Evolutionary conservation across 1,284 basidiomycete species (phyloP).

Genomic region (Stygiomarasmius scandens): DNA sequence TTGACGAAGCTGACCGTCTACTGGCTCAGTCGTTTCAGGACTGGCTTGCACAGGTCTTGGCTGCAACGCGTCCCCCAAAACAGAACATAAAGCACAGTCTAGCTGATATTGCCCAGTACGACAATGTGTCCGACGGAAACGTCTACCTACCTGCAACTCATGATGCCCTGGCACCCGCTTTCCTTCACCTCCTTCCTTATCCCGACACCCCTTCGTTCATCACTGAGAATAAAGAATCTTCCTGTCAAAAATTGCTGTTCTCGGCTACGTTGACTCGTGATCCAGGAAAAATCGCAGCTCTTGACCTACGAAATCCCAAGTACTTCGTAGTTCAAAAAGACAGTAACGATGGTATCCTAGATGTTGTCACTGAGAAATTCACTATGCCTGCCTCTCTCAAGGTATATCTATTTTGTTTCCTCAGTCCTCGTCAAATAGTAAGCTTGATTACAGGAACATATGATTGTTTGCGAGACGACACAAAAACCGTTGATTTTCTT

Average conservation of each 20-base stretch:
- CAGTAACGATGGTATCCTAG: conserved; percentile 33
- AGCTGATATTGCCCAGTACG: neutral
- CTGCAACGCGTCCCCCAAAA: conserved; percentile 62
- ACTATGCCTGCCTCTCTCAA: conserved; percentile 79
- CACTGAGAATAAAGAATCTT: conserved; percentile 56
- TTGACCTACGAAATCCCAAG: conserved; percentile 80
- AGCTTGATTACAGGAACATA: conserved; percentile 70
- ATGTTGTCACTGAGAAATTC: conserved; percentile 75
- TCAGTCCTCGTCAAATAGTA: neutral
- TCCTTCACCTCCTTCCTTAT: conserved; percentile 48
- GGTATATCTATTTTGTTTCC: conserved; percentile 42
- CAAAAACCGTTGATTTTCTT: conserved; percentile 92
- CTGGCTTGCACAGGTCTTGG: conserved; percentile 85
- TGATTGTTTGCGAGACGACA: conserved; percentile 79
- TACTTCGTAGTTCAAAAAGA: conserved; percentile 81
- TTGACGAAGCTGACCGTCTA: conserved; percentile 97
- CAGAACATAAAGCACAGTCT: conserved; percentile 2
- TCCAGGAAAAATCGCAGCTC: conserved; percentile 86
- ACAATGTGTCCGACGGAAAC: neutral
- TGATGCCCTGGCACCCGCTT: conserved; percentile 65
- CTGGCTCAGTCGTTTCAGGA: conserved; percentile 95
- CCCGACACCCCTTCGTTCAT: conserved; percentile 48
- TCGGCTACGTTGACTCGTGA: conserved; percentile 96
- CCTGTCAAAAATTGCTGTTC: conserved; percentile 96
- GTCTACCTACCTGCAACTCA: conserved; percentile 18